phyloP scores from a whole-genome alignment of 495 filamentous ascomycete genomes.

The Aspergillus biplanus region DNA sequence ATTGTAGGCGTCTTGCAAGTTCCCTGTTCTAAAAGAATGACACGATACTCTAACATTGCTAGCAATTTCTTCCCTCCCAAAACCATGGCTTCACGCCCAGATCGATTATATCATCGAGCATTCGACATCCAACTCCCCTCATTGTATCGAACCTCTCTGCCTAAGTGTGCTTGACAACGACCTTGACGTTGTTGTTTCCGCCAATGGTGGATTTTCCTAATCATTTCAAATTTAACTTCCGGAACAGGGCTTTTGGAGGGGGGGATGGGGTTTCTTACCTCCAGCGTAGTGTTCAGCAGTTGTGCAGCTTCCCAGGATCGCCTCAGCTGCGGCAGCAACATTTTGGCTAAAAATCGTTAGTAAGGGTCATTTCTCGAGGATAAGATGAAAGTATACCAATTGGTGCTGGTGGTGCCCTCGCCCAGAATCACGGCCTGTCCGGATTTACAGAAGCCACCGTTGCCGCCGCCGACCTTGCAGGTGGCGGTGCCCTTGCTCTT shows the following conservation, averaged over 20 bases:
- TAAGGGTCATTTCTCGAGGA: not conserved
- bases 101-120: not conserved
- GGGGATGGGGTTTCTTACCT: constrained; percentile 2
- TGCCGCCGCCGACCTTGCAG: not conserved
- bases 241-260: not conserved
- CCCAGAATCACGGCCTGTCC: constrained; percentile 2
- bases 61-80: not conserved
- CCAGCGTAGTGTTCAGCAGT: constrained; percentile 9
- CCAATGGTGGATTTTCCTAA: constrained; percentile 10
- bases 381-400: constrained; percentile 2
- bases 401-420: constrained; percentile 2
- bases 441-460: not conserved
- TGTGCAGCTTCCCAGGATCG: constrained; percentile 12
- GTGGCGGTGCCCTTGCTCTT: constrained; percentile 5
- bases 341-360: constrained; percentile 7
- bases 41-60: constrained; percentile 3
- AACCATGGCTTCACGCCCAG: constrained; percentile 1
- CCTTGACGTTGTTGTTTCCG: constrained; percentile 8
- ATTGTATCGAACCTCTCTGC: not conserved
- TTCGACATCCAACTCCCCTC: not conserved
- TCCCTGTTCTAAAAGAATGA: constrained; percentile 11
- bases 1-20: constrained; percentile 11
- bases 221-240: not conserved
- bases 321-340: constrained; percentile 7
- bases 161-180: constrained; percentile 9